A percentile compares a stretch with the other conserved stretches of the same genome.
These are phyloP conservation scores for Lycium ferocissimum DNA, from an alignment of 257 asterid species.

Conservation along the genomic window DNA sequence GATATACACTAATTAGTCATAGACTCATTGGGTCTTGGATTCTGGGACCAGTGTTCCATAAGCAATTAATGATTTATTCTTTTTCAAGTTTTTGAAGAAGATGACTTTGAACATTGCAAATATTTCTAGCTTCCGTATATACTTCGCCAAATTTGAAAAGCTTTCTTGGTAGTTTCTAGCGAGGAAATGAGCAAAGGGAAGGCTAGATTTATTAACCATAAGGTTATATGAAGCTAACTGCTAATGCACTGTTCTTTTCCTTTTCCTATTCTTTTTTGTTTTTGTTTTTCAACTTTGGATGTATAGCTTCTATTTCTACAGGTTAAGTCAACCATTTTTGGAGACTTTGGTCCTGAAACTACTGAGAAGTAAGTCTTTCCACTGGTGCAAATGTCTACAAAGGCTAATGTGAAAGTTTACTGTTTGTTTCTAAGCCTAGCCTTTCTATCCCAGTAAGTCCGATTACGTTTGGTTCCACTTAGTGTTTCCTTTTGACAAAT, in stretches of 20 bases:
- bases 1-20: not conserved
- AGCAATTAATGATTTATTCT: not conserved
- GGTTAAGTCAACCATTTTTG: not conserved
- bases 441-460: not conserved
- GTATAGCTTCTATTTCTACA: not conserved
- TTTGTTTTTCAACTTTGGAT: not conserved
- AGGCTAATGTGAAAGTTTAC: not conserved
- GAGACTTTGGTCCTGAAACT: not conserved
- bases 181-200: not conserved
- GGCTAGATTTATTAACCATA: not conserved
- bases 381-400: not conserved
- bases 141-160: not conserved
- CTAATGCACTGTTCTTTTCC: not conserved
- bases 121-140: not conserved
- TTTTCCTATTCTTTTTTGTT: not conserved
- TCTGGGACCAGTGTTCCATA: not conserved
- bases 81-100: not conserved
- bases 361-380: not conserved
- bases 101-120: not conserved
- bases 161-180: slow-evolving; percentile 2
- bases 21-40: not conserved
- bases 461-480: not conserved
- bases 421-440: not conserved
- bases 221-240: not conserved
- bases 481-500: not conserved